Evolutionary conservation across 1,284 basidiomycete species (phyloP), one percentile per base, ranked within the genome.

Genomic region (Moniliophthora roreri): DNA sequence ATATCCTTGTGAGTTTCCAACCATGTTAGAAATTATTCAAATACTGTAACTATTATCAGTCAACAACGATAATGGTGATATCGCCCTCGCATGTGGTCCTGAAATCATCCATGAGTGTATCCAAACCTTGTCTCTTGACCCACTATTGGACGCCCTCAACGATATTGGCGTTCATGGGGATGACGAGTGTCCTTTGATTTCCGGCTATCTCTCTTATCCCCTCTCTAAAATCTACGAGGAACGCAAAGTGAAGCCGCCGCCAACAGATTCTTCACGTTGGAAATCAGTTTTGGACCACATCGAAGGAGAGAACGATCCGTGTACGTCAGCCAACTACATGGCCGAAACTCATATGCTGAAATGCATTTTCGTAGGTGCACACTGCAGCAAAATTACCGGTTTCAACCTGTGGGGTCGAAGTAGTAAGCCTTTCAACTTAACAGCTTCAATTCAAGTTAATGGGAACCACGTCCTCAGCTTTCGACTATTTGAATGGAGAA

Each of bases 231-330:
- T 67, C 11, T 61, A 61, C 50, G 55, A 62, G 36, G 59, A 61
- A 39, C 64, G 69, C 18, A 63, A 66, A 34, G 37, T 53, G 10
- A 61, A 63, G 38, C 53, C 52, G 20, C 57, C 60, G 8, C 48
- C 56, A 15, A 48, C 37, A 21, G 60, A 58, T 45, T 55, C 56
- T 37, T 42, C 58, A 1, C 58, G 62, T 47, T 68, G 63, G 62
- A 59, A 46, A 15, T 60, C 62, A n/a, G 61, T 75, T 41, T 59
- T 74, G 9, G 62, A 68, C 2, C 58, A 59, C 11, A 47, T 63
- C 36, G 56, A 59, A 16, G 58, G 65, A 28, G 58, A 62, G 34
- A 56, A 60, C 26, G 61, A 72, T 49, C 32, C 58, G 44, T 75
- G 70, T 65, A 52, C 40, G 68, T 52, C 16, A 20, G 7, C 40